Percentiles rank a stretch among this genome's conserved stretches.
phyloP scores from a whole-genome alignment of 2,329 filamentous ascomycete species.

The Trichoderma koningiopsis region DNA sequence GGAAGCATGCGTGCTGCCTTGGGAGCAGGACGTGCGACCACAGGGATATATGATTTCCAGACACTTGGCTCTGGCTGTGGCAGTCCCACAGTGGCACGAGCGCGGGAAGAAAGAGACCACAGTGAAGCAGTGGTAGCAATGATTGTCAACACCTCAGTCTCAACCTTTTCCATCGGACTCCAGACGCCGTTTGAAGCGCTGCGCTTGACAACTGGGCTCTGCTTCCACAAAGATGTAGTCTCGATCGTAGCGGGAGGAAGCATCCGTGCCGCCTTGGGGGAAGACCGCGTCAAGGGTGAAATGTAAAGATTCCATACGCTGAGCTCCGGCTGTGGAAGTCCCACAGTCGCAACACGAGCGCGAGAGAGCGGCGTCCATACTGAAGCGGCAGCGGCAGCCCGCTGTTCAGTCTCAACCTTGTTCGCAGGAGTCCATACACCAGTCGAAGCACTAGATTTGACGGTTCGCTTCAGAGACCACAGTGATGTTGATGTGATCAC shows the following conservation, averaged over 20 bases:
- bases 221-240: conserved; percentile 16
- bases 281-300: not conserved
- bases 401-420: not conserved
- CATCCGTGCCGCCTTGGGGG: not conserved
- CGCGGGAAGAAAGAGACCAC: not conserved
- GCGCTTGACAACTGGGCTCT: not conserved
- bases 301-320: conserved; percentile 11
- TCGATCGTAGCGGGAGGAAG: not conserved
- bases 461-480: not conserved
- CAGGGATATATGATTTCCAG: conserved; percentile 12
- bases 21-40: not conserved
- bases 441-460: not conserved
- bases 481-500: conserved; percentile 11
- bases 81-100: not conserved
- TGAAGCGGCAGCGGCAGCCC: not conserved
- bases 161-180: not conserved
- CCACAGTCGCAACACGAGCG: not conserved
- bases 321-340: conserved; percentile 1
- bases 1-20: not conserved
- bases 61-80: not conserved
- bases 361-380: not conserved
- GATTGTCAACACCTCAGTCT: not conserved
- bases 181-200: not conserved
- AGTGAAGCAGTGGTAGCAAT: not conserved
- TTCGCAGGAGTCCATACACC: conserved; percentile 9